Conservation (phyloP, 225 moss, liverwort and hornwort species). For the Marchantia polymorpha region DNA sequence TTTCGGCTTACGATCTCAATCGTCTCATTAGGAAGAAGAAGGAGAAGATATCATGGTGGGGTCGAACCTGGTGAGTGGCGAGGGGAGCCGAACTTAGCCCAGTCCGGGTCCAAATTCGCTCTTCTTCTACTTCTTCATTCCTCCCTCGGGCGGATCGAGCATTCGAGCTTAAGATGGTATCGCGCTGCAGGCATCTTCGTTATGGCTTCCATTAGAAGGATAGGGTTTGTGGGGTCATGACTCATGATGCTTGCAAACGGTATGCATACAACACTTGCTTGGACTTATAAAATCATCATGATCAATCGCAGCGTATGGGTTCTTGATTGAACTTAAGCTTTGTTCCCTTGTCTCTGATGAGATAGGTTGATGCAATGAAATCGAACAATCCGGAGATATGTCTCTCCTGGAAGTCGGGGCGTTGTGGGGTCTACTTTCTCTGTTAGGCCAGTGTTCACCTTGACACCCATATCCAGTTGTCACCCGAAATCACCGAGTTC, state of each 20-base stretch:
- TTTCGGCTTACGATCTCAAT: too few species aligned
- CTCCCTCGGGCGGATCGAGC: background rate
- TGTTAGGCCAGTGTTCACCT: background rate
- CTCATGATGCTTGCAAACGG: background rate
- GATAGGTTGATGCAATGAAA: background rate
- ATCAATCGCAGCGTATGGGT: background rate
- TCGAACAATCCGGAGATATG: constrained; percentile 11
- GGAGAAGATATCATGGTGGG: background rate
- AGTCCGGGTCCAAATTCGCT: background rate
- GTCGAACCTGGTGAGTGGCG: background rate
- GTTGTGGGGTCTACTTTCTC: background rate
- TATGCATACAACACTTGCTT: background rate
- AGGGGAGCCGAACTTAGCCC: background rate
- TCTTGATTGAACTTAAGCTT: background rate
- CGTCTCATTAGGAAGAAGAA: background rate
- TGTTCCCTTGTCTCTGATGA: background rate
- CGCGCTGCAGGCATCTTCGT: background rate
- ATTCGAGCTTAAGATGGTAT: background rate
- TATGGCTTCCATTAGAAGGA: background rate
- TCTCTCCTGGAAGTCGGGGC: background rate
- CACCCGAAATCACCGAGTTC: constrained; percentile 1
- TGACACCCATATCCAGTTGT: constrained; percentile 7
- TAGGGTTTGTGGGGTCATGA: background rate
- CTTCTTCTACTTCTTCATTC: background rate
- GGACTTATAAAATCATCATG: background rate